Base-by-base conservation (phyloP, 2,329 filamentous ascomycete species). In the Paracoccidioides brasiliensis region DNA sequence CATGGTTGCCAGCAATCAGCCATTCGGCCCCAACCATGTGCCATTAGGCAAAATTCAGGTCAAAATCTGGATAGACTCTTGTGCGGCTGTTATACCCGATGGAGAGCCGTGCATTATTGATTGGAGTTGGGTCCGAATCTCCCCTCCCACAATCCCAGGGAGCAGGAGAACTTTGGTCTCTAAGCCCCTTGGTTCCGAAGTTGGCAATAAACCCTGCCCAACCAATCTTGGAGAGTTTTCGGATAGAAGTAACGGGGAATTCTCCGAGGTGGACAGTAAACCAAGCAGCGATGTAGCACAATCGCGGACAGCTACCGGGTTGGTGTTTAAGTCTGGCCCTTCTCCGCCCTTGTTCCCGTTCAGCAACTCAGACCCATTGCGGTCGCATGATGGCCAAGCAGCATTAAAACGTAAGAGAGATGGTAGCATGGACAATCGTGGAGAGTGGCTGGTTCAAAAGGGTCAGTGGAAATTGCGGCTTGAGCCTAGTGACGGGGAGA, bases 391-490 rank as follows among this genome's bases (percentile, higher is more conserved):
- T 54, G 50, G 37, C 22, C 57, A 52, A 40, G 62, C 62, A 35
- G 56, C 65, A 30, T 66, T 64, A 50, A 71, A 70, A 62, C 70
- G 72, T 59, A 70, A 49, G 69, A 79, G 59, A 76, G 78, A 66
- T 67, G 78, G 57, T 69, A 74, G 55, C 70, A 78, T 59, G 52
- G 54, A 62, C 12, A 58, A 52, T 68, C 43, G 75, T 32, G 57
- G 64, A 52, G 65, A 65, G 57, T 89, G 85, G 85, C 74, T 82
- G 41, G 75, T 90, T 22, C 77, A 74, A 56, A 84, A 76, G 14
- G 85, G 84, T 0, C 85, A 88, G 67, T 90, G 86, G 85, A 76
- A 85, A 57, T 66, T 90, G 61, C 77, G 80, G 44, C 80, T 94
- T 33, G 83, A 85, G 64, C 69, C 71, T 5, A 67, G 67, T 9